Base-by-base conservation (phyloP, 257 asterid species). In the Solanum pinnatisectum region DNA sequence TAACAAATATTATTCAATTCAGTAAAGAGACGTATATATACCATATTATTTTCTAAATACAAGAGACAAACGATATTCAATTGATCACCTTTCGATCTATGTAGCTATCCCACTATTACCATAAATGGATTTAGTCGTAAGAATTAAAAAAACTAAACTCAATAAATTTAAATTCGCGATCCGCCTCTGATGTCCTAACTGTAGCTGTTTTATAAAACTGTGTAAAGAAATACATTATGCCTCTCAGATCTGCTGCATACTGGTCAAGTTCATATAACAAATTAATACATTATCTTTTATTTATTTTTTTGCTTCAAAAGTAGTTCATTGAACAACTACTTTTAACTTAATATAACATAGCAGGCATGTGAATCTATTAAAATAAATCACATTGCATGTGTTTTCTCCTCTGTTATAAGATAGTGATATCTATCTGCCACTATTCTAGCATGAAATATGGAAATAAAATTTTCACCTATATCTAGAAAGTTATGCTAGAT, bases 311-410 rank as follows among this genome's bases (percentile, higher is more conserved):
- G 87, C 76, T 68, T 67, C 20, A 67, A 67, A 84, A 85, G 65
- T 39, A 65, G 59, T 85, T 85, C 78, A 67, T n/a, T 71, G 78
- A 85, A 27, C 40, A 85, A 67, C 78, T 40, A 67, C 25, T 85
- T 85, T 85, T 67, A 63, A 71, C 87, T 85, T 85, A 63, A 85
- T 67, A 25, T 67, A 85, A 85, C 81, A 71, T 67, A 3, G 5
- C 2, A 67, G 65, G 7, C 81, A 85, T 85, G 87, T 85, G 87
- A 85, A 85, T 36, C 11, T 22, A 85, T 37, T 85, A 85, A 85
- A 85, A 67, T 85, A 85, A 40, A 85, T 71, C 65, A 32, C 67
- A 46, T 40, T 85, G 87, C 87, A 85, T 85, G 87, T 85, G 87
- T 67, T 81, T 46, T 67, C 59, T 85, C 81, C 87, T 85, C 81